Evolutionary conservation across 805 yeast genomes (phyloP).

Genomic region (Lachancea mirantina): DNA sequence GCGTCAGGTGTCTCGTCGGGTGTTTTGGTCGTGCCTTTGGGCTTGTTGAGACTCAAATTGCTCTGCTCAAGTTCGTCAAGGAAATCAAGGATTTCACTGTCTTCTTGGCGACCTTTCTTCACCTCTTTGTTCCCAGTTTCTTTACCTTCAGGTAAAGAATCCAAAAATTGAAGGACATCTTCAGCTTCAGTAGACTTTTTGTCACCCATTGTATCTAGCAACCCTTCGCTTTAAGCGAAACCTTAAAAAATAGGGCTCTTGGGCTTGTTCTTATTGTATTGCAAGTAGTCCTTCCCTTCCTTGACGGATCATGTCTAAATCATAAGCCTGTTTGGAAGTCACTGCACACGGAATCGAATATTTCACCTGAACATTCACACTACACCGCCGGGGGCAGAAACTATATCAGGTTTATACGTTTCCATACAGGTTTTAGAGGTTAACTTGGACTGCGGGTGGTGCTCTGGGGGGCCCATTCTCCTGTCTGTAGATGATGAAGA

Average conservation of each 20-base stretch:
- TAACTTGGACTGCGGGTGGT: too few relatives aligned
- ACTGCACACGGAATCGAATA: too few relatives aligned
- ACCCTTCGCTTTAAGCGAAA: not conserved
- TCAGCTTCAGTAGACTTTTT: conserved; percentile 47
- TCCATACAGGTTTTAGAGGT: too few relatives aligned
- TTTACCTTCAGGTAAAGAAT: conserved; percentile 55
- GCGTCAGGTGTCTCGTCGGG: conserved; percentile 9
- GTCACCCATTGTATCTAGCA: conserved; percentile 12
- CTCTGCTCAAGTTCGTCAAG: conserved; percentile 65
- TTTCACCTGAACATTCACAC: too few relatives aligned
- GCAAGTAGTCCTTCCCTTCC: too few relatives aligned
- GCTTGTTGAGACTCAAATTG: conserved; percentile 35
- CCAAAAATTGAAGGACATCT: conserved; percentile 73
- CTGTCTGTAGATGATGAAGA: too few relatives aligned
- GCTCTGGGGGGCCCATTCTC: too few relatives aligned
- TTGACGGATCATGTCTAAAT: too few relatives aligned
- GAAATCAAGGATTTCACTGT: conserved; percentile 37
- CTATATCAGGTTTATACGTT: too few relatives aligned
- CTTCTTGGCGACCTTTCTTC: conserved; percentile 25
- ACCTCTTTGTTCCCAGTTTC: conserved; percentile 39
- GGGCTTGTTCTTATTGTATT: not conserved
- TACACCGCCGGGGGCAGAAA: too few relatives aligned
- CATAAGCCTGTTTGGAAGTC: too few relatives aligned
- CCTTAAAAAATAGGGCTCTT: conserved; percentile 2
- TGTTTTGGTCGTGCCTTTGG: conserved; percentile 16